Conservation (phyloP, 1,284 basidiomycete species). For the Cerioporus squamosus region DNA sequence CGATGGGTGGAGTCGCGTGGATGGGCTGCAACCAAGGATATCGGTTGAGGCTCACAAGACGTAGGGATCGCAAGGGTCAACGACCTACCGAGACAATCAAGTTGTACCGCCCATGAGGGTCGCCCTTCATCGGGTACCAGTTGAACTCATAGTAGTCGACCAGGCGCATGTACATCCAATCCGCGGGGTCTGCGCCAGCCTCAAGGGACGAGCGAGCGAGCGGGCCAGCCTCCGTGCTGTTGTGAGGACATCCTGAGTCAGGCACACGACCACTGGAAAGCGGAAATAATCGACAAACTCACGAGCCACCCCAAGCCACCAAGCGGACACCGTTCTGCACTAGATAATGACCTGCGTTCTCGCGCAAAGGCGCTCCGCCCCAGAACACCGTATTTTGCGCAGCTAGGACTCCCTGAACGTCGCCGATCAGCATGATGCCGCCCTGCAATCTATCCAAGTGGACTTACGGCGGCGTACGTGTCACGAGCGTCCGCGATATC, state of each 20-base stretch:
- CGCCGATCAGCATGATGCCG: background rate
- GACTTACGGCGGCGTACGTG: background rate
- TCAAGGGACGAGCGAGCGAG: constrained; percentile 10
- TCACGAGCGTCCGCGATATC: constrained; percentile 4
- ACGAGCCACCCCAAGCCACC: constrained; percentile 12
- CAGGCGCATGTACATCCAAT: constrained; percentile 15
- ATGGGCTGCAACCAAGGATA: background rate
- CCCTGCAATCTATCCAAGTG: background rate
- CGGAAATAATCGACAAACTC: background rate
- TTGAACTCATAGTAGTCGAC: constrained; percentile 10
- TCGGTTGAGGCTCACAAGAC: background rate
- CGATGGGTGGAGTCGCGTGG: constrained; percentile 3
- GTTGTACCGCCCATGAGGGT: constrained; percentile 3
- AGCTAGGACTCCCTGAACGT: background rate
- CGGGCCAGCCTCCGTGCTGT: constrained; percentile 9
- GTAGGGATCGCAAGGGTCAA: too few species aligned
- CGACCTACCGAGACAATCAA: constrained; percentile 5
- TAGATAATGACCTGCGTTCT: constrained; percentile 1
- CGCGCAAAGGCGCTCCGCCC: constrained; percentile 6
- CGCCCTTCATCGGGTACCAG: constrained; percentile 11
- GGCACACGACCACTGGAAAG: background rate
- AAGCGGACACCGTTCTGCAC: constrained; percentile 7
- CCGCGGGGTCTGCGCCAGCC: constrained; percentile 1
- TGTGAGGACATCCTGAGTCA: background rate
- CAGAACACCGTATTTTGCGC: constrained; percentile 10